Base-by-base conservation (phyloP, 2,329 filamentous ascomycete species). In the Pseudogymnoascus sp. region DNA sequence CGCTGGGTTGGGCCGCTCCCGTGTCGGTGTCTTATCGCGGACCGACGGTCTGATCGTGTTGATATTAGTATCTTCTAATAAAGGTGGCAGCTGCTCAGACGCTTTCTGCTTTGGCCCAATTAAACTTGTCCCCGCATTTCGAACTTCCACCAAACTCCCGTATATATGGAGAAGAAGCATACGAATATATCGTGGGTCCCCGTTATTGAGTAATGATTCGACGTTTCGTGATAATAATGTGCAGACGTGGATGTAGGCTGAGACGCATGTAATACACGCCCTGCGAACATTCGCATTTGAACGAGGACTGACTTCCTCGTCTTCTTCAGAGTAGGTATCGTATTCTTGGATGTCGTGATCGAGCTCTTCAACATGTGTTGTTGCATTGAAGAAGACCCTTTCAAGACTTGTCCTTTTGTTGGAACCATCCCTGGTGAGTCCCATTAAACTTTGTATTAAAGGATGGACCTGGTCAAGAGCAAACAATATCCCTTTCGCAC, bases 381-480 rank as follows among this genome's bases (percentile, higher is more conserved):
- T 86, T 9, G 85, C 87, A 71, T 87, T 87, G 73, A 87, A 88
- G 65, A 88, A 85, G 28, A 88, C 84, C 63, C 86, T 82, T 69
- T 88, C 85, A 9, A 88, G 80, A 66, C 84, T 87, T 3, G 85
- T 87, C 60, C 84, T 78, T 70, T 85, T 86, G 21, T 80, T 77
- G 8, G 83, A 83, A 34, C 81, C 83, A 64, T 88, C 84, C 67
- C 80, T 84, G 59, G 84, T 82, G 59, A 88, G 76, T 46, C 82
- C 80, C 73, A 87, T 84, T 62, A 88, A 77, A 74, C 84, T 84
- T 72, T 88, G 85, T 64, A 88, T 86, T 75, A 85, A 84, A 4
- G 85, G 85, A 66, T 88, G 86, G 25, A 88, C 85, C 71, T 88
- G 85, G 66, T 88, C 88, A 31, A 88, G 80, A 3, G 86, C 84